Conservation (phyloP, 176 grass and related monocot genomes). For the Cenchrus americanus region DNA sequence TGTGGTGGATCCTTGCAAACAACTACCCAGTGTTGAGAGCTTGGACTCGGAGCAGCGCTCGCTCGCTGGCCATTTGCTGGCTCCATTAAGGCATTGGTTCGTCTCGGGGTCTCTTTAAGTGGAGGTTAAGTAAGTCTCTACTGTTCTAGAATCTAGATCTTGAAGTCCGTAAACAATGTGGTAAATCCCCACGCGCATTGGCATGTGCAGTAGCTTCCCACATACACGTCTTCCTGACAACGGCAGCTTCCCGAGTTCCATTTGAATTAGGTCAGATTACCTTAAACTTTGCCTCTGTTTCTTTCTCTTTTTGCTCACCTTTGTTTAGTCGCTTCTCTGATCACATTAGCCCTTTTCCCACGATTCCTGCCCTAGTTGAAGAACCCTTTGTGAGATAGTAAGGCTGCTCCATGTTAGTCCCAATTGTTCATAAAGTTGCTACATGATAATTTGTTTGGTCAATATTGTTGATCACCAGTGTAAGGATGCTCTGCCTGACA, state of each 20-base stretch:
- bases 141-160: conserved; percentile 59
- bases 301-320: background rate
- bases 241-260: background rate
- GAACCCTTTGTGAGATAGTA: background rate
- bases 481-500: conserved; percentile 25
- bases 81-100: conserved; percentile 39
- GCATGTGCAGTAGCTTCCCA: conserved; percentile 48
- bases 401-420: conserved; percentile 30
- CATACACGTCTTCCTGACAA: background rate
- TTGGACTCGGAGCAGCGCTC: background rate
- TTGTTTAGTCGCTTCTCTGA: conserved; percentile 30
- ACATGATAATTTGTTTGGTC: background rate
- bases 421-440: conserved; percentile 29
- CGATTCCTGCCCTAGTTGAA: background rate
- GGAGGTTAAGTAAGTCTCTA: conserved; percentile 47
- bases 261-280: conserved; percentile 31
- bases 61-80: conserved; percentile 2
- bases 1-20: conserved; percentile 33
- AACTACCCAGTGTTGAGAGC: conserved; percentile 12
- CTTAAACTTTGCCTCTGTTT: conserved; percentile 3
- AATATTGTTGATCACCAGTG: background rate
- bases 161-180: conserved; percentile 56
- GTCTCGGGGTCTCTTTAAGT: conserved; percentile 51
- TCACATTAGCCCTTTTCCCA: background rate
- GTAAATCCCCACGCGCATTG: conserved; percentile 33